A percentile compares a stretch with the other conserved stretches of the same genome.
These are phyloP conservation scores for Xylaria castorea DNA, from an alignment of 495 filamentous ascomycete species.

Conservation along the genomic window DNA sequence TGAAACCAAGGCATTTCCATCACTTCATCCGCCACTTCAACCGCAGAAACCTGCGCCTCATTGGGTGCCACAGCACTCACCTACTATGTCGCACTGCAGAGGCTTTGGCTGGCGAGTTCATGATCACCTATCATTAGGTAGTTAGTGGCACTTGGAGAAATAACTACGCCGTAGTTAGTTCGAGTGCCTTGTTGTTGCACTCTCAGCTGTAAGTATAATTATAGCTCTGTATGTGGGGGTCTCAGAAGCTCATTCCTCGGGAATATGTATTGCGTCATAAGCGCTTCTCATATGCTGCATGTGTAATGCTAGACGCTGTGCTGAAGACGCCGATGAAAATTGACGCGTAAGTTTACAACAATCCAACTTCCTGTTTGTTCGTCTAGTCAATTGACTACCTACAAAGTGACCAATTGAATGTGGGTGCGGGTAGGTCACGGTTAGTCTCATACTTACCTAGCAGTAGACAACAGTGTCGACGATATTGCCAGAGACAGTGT, in stretches of 20 bases:
- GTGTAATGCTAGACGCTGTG: not conserved
- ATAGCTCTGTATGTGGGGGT: not conserved
- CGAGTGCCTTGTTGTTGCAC: not conserved
- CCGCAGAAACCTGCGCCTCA: not conserved
- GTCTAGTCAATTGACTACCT: not conserved
- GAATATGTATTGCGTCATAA: not conserved
- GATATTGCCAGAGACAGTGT: not conserved
- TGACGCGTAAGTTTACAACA: not conserved
- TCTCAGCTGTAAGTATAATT: not conserved
- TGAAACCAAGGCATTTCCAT: conserved; percentile 5
- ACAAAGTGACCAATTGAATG: not conserved
- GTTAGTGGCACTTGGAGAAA: not conserved
- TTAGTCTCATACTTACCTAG: no score
- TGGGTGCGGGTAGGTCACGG: no score
- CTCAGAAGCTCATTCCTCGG: not conserved
- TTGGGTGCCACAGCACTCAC: not conserved
- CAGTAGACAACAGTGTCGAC: no score
- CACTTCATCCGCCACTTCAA: not conserved
- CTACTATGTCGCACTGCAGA: not conserved
- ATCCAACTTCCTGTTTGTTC: not conserved
- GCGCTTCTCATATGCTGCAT: not conserved
- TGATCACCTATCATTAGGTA: no score
- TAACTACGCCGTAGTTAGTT: not conserved
- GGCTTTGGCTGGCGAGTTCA: not conserved
- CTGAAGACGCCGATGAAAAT: not conserved